Conservation (phyloP, 176 grass and related monocot species). For the Cocos nucifera region DNA sequence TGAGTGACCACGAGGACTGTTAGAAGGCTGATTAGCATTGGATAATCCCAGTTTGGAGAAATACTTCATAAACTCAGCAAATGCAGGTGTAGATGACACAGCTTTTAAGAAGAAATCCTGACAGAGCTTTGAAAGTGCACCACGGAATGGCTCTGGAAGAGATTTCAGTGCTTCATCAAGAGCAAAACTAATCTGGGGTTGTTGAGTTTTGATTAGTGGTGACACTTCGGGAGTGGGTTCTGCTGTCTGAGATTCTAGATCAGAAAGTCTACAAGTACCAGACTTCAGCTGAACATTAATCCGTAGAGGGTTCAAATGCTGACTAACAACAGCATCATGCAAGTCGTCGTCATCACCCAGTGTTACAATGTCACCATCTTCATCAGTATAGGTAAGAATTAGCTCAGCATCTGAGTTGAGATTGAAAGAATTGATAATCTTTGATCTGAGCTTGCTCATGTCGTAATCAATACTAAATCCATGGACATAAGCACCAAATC, state of each 20-base stretch:
- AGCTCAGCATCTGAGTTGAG: slow-evolving; percentile 33
- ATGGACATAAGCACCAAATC: slow-evolving; percentile 6
- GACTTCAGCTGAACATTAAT: slow-evolving; percentile 52
- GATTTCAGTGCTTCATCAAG: slow-evolving; percentile 54
- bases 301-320: slow-evolving; percentile 68
- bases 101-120: slow-evolving; percentile 42
- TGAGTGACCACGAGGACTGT: background rate
- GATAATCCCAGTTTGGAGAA: slow-evolving; percentile 34
- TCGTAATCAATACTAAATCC: background rate
- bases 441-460: slow-evolving; percentile 23
- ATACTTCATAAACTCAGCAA: slow-evolving; percentile 6
- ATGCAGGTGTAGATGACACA: slow-evolving; percentile 7
- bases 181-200: slow-evolving; percentile 17
- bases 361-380: slow-evolving; percentile 54
- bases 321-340: slow-evolving; percentile 47
- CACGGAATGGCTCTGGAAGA: slow-evolving; percentile 42
- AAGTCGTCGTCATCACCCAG: slow-evolving; percentile 68
- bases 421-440: slow-evolving; percentile 59
- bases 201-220: slow-evolving; percentile 10
- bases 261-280: background rate
- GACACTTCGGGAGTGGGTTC: background rate
- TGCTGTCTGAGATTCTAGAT: background rate
- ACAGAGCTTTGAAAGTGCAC: slow-evolving; percentile 38
- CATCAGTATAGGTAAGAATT: slow-evolving; percentile 65
- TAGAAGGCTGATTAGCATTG: background rate